Conservation (phyloP, 1,139 yeast genomes). For the Debaryomyces coudertii region DNA sequence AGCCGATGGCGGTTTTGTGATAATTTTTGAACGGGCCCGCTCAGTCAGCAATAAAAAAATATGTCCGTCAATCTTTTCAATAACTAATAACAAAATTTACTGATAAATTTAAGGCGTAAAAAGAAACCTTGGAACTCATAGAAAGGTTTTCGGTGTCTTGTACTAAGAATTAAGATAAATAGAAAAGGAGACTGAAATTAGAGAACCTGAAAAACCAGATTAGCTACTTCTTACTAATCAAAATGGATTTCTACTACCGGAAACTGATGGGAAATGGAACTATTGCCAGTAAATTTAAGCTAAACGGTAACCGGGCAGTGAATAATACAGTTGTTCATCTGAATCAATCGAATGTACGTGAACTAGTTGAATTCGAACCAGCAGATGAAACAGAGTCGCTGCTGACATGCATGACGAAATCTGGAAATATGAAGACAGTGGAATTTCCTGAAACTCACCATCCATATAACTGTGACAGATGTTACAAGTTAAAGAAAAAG, state of each 20-base stretch:
- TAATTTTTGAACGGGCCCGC: slow-evolving; percentile 2
- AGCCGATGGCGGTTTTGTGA: slow-evolving; percentile 6
- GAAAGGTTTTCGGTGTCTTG: not conserved
- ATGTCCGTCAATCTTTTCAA: not conserved
- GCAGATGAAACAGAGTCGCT: slow-evolving; percentile 10
- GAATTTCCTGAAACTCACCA: slow-evolving; percentile 34
- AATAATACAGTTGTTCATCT: slow-evolving; percentile 18
- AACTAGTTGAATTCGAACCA: slow-evolving; percentile 10
- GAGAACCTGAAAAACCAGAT: not conserved
- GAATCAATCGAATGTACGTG: slow-evolving; percentile 26
- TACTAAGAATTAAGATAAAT: too few species aligned
- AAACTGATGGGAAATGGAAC: slow-evolving; percentile 47
- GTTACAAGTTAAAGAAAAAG: slow-evolving; percentile 48
- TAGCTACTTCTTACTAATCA: not conserved
- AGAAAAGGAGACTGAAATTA: not conserved
- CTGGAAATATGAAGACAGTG: slow-evolving; percentile 12
- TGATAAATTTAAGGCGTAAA: not conserved
- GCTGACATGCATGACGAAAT: slow-evolving; percentile 9
- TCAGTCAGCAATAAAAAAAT: not conserved
- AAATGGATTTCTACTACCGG: slow-evolving; percentile 42
- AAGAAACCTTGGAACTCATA: not conserved
- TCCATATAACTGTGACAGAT: slow-evolving; percentile 43
- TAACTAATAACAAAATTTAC: not conserved
- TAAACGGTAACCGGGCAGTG: slow-evolving; percentile 12
- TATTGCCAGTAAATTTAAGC: slow-evolving; percentile 39